Evolutionary conservation across 106 monocot species (phyloP).

Genomic region (Dioscorea zingiberensis): DNA sequence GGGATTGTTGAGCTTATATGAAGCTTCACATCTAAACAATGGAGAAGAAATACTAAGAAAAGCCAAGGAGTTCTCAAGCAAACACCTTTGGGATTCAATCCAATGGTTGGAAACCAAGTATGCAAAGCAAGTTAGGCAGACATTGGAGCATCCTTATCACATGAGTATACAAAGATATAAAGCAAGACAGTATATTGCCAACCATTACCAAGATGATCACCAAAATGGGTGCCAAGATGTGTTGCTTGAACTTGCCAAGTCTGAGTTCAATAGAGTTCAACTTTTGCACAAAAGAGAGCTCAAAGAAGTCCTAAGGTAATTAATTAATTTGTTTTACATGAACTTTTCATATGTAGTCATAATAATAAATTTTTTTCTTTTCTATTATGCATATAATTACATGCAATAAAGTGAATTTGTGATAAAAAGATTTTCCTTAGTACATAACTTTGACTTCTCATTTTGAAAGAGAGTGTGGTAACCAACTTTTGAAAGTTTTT

Average conservation of each 20-base stretch:
- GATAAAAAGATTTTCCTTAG: too few relatives aligned
- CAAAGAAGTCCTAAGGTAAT: conserved; percentile 22
- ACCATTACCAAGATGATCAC: not conserved
- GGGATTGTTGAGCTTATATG: conserved; percentile 42
- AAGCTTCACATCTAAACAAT: conserved; percentile 34
- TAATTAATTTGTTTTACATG: not conserved
- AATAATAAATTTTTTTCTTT: too few relatives aligned
- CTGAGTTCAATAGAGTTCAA: conserved; percentile 33
- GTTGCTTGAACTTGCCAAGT: conserved; percentile 24
- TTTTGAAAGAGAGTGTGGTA: too few relatives aligned
- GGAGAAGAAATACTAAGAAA: conserved; percentile 29
- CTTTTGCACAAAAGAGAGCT: conserved; percentile 26
- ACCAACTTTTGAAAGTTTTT: too few relatives aligned
- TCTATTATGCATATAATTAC: conserved; percentile 3
- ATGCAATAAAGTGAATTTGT: too few relatives aligned
- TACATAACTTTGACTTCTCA: too few relatives aligned
- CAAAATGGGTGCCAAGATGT: not conserved
- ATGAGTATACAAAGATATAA: conserved; percentile 24
- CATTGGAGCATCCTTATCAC: conserved; percentile 29
- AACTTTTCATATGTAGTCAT: not conserved
- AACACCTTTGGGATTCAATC: conserved; percentile 8
- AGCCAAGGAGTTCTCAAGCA: conserved; percentile 31
- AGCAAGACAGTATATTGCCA: conserved; percentile 8
- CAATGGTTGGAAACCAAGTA: conserved; percentile 6
- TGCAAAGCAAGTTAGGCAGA: conserved; percentile 12